These are phyloP conservation scores for Dactylellina cionopaga DNA, from an alignment of 2,329 filamentous ascomycete genomes.

Conservation along the genomic window DNA sequence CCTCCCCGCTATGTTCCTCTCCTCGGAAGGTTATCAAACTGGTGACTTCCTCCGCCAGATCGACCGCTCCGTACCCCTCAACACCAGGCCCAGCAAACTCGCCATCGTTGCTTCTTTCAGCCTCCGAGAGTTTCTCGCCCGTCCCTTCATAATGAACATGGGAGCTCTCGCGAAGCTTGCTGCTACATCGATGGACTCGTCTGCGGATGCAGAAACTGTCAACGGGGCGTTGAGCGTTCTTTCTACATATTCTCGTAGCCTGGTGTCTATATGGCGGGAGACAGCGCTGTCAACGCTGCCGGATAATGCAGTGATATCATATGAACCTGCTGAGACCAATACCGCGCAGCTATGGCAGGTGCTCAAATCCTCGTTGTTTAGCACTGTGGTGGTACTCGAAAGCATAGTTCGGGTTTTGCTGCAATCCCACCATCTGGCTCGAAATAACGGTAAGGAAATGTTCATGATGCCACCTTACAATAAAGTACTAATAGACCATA, in stretches of 20 bases:
- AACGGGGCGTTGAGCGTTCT: slow-evolving; percentile 37
- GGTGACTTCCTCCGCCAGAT: slow-evolving; percentile 79
- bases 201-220: slow-evolving; percentile 63
- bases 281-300: slow-evolving; percentile 31
- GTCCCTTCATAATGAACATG: slow-evolving; percentile 73
- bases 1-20: slow-evolving; percentile 74
- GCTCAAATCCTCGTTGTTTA: slow-evolving; percentile 79
- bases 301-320: slow-evolving; percentile 28
- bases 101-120: slow-evolving; percentile 20
- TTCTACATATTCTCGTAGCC: slow-evolving; percentile 33
- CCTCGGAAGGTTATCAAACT: slow-evolving; percentile 76
- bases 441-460: slow-evolving; percentile 52
- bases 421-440: slow-evolving; percentile 65
- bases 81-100: slow-evolving; percentile 72
- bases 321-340: slow-evolving; percentile 36
- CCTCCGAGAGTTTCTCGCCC: slow-evolving; percentile 58
- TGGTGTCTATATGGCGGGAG: slow-evolving; percentile 40
- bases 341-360: slow-evolving; percentile 71
- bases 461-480: neutral
- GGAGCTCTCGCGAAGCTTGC: slow-evolving; percentile 74
- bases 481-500: neutral
- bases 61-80: slow-evolving; percentile 71
- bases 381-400: slow-evolving; percentile 77
- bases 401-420: slow-evolving; percentile 74
- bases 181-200: slow-evolving; percentile 68